Base-by-base conservation (phyloP, 1,139 yeast genomes). In the Protomyces inouyei region DNA sequence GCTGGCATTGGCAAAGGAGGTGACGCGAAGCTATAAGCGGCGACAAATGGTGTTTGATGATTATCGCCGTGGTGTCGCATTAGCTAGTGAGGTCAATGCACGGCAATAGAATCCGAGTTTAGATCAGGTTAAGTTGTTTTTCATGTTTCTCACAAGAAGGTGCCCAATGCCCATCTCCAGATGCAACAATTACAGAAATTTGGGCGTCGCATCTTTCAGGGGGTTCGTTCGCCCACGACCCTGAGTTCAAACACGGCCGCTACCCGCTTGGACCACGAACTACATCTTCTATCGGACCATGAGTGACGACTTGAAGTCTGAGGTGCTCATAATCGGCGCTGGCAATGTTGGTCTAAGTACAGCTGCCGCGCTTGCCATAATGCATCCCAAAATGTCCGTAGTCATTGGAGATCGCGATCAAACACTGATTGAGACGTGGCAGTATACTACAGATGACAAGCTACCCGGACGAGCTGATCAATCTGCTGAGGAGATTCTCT, bases 1-100 rank as follows among this genome's bases (percentile, higher is more conserved):
- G 10, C 48, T 66, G 37, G 61, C 57, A 18, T 16, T 60, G 35
- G 65, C 64, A 40, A 60, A 64, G 43, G 61, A 57, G 16, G 46
- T 59, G 8, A 63, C 67, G 14, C 54, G 56, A 45, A 48, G 63
- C 9, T 37, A 45, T n/a, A 59, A 57, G 16, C 64, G 66, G 16
- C 55, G 63, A 35, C 48, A 64, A 14, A 48, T 61, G 59, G 64
- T 65, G 16, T 64, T 52, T 46, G 57, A 55, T n/a, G 59, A 60
- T 51, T 57, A 66, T 16, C 25, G 25, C 4, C 10, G 25, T 18
- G 48, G 48, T n/a, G 16, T 43, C 10, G 25, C 12, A 21, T 10
- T 43, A 5, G 48, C 48, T n/a, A 12, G 18, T n/a, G 48, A 43
- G 25, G 48, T 43, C 25, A 43, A 43, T 18, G 48, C 25, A 18